These are phyloP conservation scores for Leonotis leonurus DNA, from an alignment of 257 asterid species.

Conservation along the genomic window DNA sequence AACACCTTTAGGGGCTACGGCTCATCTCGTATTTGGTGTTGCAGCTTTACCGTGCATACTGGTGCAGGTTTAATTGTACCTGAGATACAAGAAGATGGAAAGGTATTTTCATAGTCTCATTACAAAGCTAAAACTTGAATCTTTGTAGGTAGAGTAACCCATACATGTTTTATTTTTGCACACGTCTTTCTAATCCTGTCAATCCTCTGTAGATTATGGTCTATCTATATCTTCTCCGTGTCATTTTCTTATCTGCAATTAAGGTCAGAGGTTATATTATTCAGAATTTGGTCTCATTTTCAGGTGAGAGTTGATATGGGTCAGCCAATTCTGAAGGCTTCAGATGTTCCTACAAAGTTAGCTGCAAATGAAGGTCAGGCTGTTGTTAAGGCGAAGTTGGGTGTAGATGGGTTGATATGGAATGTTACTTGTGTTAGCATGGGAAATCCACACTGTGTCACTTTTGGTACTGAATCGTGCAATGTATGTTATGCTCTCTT, in stretches of 20 bases:
- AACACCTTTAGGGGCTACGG: not conserved
- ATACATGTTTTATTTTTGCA: not conserved
- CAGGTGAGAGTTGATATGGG: constrained; percentile 97
- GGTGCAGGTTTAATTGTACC: constrained; percentile 94
- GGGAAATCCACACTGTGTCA: constrained; percentile 91
- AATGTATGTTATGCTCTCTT: constrained; percentile 30
- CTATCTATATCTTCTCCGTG: not conserved
- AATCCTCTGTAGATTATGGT: not conserved
- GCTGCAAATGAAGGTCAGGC: constrained; percentile 55
- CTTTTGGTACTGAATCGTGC: constrained; percentile 46
- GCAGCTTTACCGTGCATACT: constrained; percentile 80
- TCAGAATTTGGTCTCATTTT: constrained; percentile 21
- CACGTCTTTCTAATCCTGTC: not conserved
- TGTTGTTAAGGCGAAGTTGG: constrained; percentile 53
- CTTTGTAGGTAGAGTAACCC: not conserved
- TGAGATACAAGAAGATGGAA: constrained; percentile 79
- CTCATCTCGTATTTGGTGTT: constrained; percentile 12
- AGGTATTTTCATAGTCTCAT: constrained; percentile 39
- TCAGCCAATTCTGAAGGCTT: constrained; percentile 79
- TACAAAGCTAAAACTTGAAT: not conserved
- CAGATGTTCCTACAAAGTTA: constrained; percentile 81
- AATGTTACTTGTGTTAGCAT: constrained; percentile 82
- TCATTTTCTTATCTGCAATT: not conserved
- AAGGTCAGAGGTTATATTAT: too few species aligned
- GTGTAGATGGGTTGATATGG: constrained; percentile 60